Conservation (phyloP, 768 basidiomycete species). For the Rhizopogon vinicolor region DNA sequence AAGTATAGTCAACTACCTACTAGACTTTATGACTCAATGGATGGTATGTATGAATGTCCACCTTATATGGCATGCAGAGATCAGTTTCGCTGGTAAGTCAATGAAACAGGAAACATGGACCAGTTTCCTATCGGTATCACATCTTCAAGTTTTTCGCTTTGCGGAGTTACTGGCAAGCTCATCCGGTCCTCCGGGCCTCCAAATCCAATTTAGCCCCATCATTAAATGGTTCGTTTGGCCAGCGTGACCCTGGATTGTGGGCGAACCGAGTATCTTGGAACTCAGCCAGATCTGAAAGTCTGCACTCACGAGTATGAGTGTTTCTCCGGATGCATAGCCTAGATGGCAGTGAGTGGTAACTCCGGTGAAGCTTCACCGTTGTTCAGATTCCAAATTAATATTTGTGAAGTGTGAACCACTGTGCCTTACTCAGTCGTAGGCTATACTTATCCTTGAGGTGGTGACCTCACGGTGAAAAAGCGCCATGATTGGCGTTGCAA, state of each 20-base stretch:
- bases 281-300: not conserved
- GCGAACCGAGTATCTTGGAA: not conserved
- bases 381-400: not conserved
- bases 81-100: not conserved
- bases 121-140: not conserved
- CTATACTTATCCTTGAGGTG: not conserved
- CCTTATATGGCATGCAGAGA: not conserved
- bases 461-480: too few species aligned
- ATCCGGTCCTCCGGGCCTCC: not conserved
- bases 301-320: not conserved
- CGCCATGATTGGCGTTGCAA: not conserved
- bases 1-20: too few species aligned
- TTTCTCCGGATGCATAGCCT: not conserved
- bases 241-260: not conserved
- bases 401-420: not conserved
- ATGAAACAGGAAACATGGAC: not conserved
- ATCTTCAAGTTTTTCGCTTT: not conserved
- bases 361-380: not conserved
- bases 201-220: not conserved
- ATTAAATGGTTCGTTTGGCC: not conserved
- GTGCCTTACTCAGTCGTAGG: not conserved
- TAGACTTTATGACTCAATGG: too few species aligned
- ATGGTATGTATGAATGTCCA: too few species aligned
- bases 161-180: not conserved
- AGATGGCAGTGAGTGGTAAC: not conserved